phyloP scores from a whole-genome alignment of 306 rosid species.

The Prunus armeniaca region DNA sequence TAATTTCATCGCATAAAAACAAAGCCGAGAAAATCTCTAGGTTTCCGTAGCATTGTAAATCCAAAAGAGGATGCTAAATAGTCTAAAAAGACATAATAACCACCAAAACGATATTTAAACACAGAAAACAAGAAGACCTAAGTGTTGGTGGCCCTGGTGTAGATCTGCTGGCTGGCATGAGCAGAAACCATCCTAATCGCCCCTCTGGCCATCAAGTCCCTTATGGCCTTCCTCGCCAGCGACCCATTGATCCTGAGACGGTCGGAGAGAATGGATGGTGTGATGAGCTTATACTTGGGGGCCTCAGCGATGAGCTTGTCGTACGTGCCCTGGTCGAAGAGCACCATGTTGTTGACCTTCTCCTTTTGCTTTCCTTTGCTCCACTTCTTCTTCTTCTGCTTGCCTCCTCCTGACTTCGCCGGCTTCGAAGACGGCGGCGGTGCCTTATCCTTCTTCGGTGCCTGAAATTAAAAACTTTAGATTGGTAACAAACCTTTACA shows the following conservation, averaged over 20 bases:
- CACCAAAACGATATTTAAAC: neutral
- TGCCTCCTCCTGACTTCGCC: neutral
- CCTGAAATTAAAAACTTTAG: neutral
- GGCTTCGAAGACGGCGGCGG: constrained; percentile 5
- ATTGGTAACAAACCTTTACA: neutral
- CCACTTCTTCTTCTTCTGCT: constrained; percentile 9
- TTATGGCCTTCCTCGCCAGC: constrained; percentile 4
- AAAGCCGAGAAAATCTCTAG: neutral
- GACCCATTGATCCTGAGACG: constrained; percentile 1
- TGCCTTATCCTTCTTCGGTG: constrained; percentile 1
- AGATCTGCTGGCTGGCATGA: constrained; percentile 3
- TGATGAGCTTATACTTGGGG: neutral
- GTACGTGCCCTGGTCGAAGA: constrained; percentile 3
- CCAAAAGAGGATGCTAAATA: neutral
- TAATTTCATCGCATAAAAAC: neutral
- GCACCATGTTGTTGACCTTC: constrained; percentile 6
- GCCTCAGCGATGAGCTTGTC: neutral
- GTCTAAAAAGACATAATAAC: neutral
- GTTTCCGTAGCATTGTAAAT: neutral
- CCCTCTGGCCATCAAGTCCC: constrained; percentile 1
- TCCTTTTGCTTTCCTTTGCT: constrained; percentile 1
- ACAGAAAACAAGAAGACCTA: neutral
- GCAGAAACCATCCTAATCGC: neutral
- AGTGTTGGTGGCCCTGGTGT: constrained; percentile 7
- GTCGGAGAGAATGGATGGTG: constrained; percentile 3